Evolutionary conservation across 78 protist genomes (phyloP), one percentile per base, ranked within the genome.

Genomic region (Dictyostelium citrinum): DNA sequence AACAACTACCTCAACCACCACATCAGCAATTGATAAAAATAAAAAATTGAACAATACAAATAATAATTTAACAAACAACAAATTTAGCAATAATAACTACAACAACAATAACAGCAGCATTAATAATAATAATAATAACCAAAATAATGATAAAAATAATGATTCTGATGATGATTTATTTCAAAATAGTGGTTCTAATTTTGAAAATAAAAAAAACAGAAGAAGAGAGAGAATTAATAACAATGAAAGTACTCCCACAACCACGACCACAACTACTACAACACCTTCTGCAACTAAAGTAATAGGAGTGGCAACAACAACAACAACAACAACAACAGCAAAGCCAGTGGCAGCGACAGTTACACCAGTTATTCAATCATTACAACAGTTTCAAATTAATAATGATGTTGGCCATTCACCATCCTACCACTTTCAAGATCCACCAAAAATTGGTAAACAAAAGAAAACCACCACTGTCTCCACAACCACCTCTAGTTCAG

Each of bases 191-290:
- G 17, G 27, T 41, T 29, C 33, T 3, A 80, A 55, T 58, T 24
- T 24, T 46, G 45, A 20, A 29, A 46, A 5, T 22, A 46, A 29
- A 29, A 24, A 51, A 58, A 37, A 49, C 2, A 33, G 31, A 55
- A 75, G 58, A 75, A 75, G 81, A 75, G 81, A 75, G 35, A 75
- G 29, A 22, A 41, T 41, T 12, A 35, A 74, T 16, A 74, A 68
- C 5, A 68, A 68, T 31, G 37, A 35, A 16, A 14, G 43, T 31
- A 45, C 43, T 20, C 24, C 41, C 33, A 31, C 80, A 6, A 24
- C 70, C 0, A 35, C 29, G 1, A 49, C 41, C 14, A 10, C 91
- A 39, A 39, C 43, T n/a, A n/a, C n/a, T 55, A 29, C 82, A 2
- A 29, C 60, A 20, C 33, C 70, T n/a, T 31, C 86, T n/a, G n/a